Base-by-base conservation (phyloP, 306 rosid species). In the Astragalus membranaceus region DNA sequence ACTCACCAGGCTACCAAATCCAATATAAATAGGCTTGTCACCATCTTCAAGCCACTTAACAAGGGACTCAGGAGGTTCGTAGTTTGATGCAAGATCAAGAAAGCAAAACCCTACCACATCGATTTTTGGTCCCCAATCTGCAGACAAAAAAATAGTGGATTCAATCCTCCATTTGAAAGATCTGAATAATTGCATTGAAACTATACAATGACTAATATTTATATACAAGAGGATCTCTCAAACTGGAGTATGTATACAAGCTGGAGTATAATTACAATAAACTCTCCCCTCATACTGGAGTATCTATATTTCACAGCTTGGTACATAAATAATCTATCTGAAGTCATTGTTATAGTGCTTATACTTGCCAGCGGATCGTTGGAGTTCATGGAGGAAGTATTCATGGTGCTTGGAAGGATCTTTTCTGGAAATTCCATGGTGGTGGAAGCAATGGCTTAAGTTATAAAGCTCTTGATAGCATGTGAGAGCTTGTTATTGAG, bases 21-120 rank as follows among this genome's bases (percentile, higher is more conserved):
- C 99, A 64, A 95, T 81, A 68, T 95, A 95, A 75, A 95, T 82
- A 60, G 99, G 99, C 74, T 72, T 74, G 72, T 95, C 97, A 77
- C 96, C 99, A 53, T 80, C 88, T 75, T 86, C 76, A 44, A 95
- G 97, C 99, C 99, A 95, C 75, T 87, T 87, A 63, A 86, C 79
- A 20, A 95, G 96, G 16, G 79, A 10, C 69, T 87, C 93, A 0
- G 97, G 97, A 73, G 99, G 97, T 82, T 89, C 88, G 75, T 80
- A 95, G 81, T 89, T 95, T 70, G 96, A 91, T 39, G 97, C 99
- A 76, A 95, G 97, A 86, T 95, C 99, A 73, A 95, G 99, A 88
- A 95, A 95, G 88, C 99, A 91, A 85, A 95, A 95, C 61, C 99
- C 99, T 30, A 95, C 99, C 57, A 91, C 96, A 75, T 95, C 99